Evolutionary conservation across 345 rosid species (phyloP), one percentile per base, ranked within the genome.

Genomic region (Ceriops tagal): DNA sequence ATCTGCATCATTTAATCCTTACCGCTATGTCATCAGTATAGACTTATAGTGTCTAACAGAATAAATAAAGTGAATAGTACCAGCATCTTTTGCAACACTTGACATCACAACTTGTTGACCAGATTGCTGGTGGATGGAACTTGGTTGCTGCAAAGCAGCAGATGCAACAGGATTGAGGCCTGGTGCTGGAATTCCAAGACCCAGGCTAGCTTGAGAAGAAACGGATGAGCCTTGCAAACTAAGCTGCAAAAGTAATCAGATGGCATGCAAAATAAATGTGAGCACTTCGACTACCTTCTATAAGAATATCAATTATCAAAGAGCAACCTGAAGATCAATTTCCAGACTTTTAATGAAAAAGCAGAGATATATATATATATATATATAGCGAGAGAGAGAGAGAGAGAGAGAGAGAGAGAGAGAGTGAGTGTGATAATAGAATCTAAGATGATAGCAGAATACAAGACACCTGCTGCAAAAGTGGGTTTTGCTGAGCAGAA

Each of bases 401-500:
- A 9, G 46, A 39, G 46, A 39, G 4, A 39, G 46, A 39, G 43
- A 37, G 31, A 34, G 37, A 34, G 37, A 34, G 37, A 34, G 37
- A 34, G 37, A 35, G 43, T 0, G 2, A 1, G 13, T 1, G 43
- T 1, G 15, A 13, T 46, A 5, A 31, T 46, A 47, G 30, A 70
- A 35, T n/a, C 18, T n/a, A 56, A 74, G 35, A 62, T 57, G 68
- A 28, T 37, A 55, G 24, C 46, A 61, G 32, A 84, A 66, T 55
- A 73, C 76, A 61, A 49, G 52, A 68, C 73, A 90, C 97, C 98
- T 89, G 96, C 79, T 82, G 93, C 83, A 86, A 64, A 53, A 85
- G 86, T 61, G 96, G 89, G 77, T 81, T 90, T 74, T 89, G 98
- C 68, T 83, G 96, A 34, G 92, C 73, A 78, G 99, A 80, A 77